These are phyloP conservation scores for Fusarium buharicum DNA, from an alignment of 2,329 filamentous ascomycete genomes.

Conservation along the genomic window DNA sequence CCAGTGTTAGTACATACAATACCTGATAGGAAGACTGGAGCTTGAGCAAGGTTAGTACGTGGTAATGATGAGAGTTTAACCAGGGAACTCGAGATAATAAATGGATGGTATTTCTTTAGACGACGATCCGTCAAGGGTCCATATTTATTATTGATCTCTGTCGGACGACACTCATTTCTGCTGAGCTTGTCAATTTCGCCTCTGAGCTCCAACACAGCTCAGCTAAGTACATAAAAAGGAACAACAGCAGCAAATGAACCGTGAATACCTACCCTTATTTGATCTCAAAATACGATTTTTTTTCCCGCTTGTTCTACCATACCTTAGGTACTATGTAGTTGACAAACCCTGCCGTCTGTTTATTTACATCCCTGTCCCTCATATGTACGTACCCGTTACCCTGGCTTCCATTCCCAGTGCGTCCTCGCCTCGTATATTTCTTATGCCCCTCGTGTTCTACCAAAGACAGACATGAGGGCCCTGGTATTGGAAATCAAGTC, in stretches of 20 bases:
- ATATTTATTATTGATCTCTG: constrained; percentile 40
- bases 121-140: constrained; percentile 42
- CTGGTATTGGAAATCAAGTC: constrained; percentile 5
- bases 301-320: constrained; percentile 8
- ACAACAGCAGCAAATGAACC: neutral
- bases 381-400: constrained; percentile 34
- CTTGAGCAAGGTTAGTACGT: too few relatives aligned
- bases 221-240: neutral
- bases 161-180: constrained; percentile 40
- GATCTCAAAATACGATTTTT: constrained; percentile 3
- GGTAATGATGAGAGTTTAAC: too few relatives aligned
- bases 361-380: constrained; percentile 28
- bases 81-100: constrained; percentile 11
- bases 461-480: neutral
- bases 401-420: constrained; percentile 11
- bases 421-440: constrained; percentile 5
- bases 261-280: neutral
- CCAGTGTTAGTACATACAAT: too few relatives aligned
- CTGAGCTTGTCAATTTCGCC: constrained; percentile 24
- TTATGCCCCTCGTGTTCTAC: constrained; percentile 14
- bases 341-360: constrained; percentile 17
- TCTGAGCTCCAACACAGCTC: constrained; percentile 4
- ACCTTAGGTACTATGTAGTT: neutral
- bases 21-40: too few relatives aligned
- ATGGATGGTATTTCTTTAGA: constrained; percentile 21